Evolutionary conservation across 2,329 filamentous ascomycete genomes (phyloP).

Genomic region (Fusarium illudens): DNA sequence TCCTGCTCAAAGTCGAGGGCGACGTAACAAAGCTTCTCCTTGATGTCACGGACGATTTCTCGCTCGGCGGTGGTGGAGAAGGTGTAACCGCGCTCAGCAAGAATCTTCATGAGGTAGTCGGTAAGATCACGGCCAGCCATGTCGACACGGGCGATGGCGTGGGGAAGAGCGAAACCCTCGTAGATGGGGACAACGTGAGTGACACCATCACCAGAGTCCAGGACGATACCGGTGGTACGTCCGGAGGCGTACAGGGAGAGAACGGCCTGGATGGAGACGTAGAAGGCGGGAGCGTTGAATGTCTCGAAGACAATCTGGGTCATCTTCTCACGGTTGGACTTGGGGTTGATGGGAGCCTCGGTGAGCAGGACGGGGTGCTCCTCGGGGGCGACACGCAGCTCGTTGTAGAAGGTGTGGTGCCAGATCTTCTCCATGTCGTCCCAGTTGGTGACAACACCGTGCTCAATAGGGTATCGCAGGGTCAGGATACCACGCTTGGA

Average conservation of each 20-base stretch:
- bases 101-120: conserved; percentile 99
- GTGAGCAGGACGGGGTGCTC: conserved; percentile 99
- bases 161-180: conserved; percentile 99
- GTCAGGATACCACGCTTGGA: conserved; percentile 99
- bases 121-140: conserved; percentile 99
- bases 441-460: conserved; percentile 99
- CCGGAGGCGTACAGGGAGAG: conserved; percentile 99
- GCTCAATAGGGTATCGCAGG: conserved; percentile 99
- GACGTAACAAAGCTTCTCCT: conserved; percentile 99
- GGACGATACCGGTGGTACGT: conserved; percentile 99
- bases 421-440: conserved; percentile 99
- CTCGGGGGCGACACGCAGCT: conserved; percentile 99
- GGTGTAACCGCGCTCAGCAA: conserved; percentile 98
- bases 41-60: conserved; percentile 99
- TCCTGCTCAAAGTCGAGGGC: conserved; percentile 99
- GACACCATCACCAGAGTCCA: conserved; percentile 99
- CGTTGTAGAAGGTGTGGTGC: conserved; percentile 99
- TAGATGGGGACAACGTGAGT: conserved; percentile 99
- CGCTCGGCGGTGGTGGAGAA: conserved; percentile 99
- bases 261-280: conserved; percentile 99
- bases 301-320: conserved; percentile 99
- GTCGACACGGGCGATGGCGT: conserved; percentile 99
- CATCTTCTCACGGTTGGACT: conserved; percentile 99
- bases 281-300: conserved; percentile 99
- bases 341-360: conserved; percentile 99